Percentiles rank a stretch among this genome's conserved stretches.
phyloP scores from a whole-genome alignment of 2,329 filamentous ascomycete species.

The Exophiala calicioides region DNA sequence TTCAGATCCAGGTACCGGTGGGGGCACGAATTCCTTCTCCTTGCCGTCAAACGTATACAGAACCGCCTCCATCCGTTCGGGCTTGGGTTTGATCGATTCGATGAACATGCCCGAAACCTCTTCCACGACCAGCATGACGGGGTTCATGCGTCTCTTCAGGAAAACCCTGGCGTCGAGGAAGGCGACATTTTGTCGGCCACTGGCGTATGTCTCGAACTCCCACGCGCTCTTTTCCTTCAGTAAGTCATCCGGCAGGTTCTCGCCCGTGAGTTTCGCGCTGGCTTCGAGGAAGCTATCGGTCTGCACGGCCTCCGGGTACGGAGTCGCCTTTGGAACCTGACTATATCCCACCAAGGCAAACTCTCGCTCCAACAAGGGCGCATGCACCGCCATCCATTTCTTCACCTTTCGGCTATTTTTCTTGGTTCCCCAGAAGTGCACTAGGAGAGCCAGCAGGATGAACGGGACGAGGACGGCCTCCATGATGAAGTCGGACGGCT shows the following conservation, averaged over 20 bases:
- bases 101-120: constrained; percentile 71
- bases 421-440: constrained; percentile 79
- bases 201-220: constrained; percentile 84
- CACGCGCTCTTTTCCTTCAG: constrained; percentile 85
- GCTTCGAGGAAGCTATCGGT: constrained; percentile 41
- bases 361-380: constrained; percentile 71
- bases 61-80: constrained; percentile 73
- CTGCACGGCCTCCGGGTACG: constrained; percentile 49
- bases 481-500: constrained; percentile 77
- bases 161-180: constrained; percentile 84
- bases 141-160: constrained; percentile 85
- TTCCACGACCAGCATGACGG: constrained; percentile 68
- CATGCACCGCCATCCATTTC: constrained; percentile 76
- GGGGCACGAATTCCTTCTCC: constrained; percentile 75
- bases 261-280: constrained; percentile 42
- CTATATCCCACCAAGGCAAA: constrained; percentile 85
- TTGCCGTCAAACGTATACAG: constrained; percentile 90
- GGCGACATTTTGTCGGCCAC: constrained; percentile 87
- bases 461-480: constrained; percentile 80
- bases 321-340: constrained; percentile 49
- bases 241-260: constrained; percentile 55
- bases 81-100: constrained; percentile 69
- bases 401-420: constrained; percentile 78
- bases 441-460: constrained; percentile 70
- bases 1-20: constrained; percentile 58